These are phyloP conservation scores for Phytopythium boreale DNA, from an alignment of 352 stramenopile species.

Conservation along the genomic window DNA sequence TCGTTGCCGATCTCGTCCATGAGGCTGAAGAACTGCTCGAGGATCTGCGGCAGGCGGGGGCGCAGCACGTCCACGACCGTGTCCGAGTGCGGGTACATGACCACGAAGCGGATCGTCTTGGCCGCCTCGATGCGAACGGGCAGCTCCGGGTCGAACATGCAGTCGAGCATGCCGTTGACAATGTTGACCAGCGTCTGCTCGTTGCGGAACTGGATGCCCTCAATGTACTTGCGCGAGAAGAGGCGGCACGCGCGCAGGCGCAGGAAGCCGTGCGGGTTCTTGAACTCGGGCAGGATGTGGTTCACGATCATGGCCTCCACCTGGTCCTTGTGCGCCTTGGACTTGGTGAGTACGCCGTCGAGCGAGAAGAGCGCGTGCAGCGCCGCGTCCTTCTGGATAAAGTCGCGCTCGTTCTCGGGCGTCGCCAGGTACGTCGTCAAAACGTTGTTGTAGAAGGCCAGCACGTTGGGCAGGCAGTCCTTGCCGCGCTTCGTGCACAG, in stretches of 20 bases:
- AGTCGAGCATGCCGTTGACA: slow-evolving; percentile 80
- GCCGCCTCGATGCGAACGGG: slow-evolving; percentile 96
- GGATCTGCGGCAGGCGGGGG: slow-evolving; percentile 92
- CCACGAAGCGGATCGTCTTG: slow-evolving; percentile 86
- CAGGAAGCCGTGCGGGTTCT: slow-evolving; percentile 93
- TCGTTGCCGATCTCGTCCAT: slow-evolving; percentile 99
- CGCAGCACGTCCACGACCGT: slow-evolving; percentile 85
- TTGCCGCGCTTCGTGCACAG: slow-evolving; percentile 94
- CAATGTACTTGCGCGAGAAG: slow-evolving; percentile 94
- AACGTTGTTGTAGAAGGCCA: slow-evolving; percentile 92
- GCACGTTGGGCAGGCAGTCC: slow-evolving; percentile 91
- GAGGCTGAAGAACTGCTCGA: slow-evolving; percentile 98
- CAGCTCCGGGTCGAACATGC: slow-evolving; percentile 94
- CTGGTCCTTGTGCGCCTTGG: slow-evolving; percentile 92
- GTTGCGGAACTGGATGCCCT: slow-evolving; percentile 89
- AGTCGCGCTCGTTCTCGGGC: slow-evolving; percentile 82
- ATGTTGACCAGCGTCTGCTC: slow-evolving; percentile 83
- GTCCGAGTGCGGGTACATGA: slow-evolving; percentile 85
- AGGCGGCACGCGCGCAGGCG: slow-evolving; percentile 95
- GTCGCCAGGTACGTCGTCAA: slow-evolving; percentile 86
- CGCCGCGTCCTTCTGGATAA: slow-evolving; percentile 96
- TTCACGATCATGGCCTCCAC: slow-evolving; percentile 93
- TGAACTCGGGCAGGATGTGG: slow-evolving; percentile 96
- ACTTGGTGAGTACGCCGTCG: slow-evolving; percentile 89
- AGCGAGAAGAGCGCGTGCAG: slow-evolving; percentile 93